Percentiles rank a stretch among this genome's conserved stretches.
These are phyloP conservation scores for Domatiomyces globalis DNA, from an alignment of 2,329 filamentous ascomycete species.

Conservation along the genomic window DNA sequence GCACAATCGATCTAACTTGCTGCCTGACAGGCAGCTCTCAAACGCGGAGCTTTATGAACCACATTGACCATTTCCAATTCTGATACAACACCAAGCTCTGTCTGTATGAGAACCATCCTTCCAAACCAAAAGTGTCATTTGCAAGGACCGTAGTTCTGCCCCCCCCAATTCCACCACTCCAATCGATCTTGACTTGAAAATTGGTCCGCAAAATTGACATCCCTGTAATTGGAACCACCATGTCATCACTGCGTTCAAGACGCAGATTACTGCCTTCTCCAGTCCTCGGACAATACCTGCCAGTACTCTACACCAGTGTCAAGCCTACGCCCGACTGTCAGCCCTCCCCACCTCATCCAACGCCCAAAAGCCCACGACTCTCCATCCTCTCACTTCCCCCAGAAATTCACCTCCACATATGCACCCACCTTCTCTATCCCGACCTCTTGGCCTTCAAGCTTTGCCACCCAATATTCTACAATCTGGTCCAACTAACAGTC, in stretches of 20 bases:
- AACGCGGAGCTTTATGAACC: neutral
- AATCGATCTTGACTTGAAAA: neutral
- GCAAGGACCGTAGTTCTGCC: too few relatives aligned
- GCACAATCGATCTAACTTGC: neutral
- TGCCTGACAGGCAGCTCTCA: neutral
- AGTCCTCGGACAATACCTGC: too few relatives aligned
- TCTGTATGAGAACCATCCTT: too few relatives aligned
- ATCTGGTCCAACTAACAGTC: constrained; percentile 2
- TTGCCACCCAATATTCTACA: constrained; percentile 19
- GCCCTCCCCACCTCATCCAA: too few relatives aligned
- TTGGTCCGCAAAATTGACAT: neutral
- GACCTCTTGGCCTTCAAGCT: constrained; percentile 19
- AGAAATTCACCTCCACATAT: constrained; percentile 22
- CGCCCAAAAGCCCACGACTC: neutral
- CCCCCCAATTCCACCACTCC: too few relatives aligned
- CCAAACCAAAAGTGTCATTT: too few relatives aligned
- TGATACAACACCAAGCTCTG: too few relatives aligned
- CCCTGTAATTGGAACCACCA: neutral
- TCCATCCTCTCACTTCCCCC: constrained; percentile 20
- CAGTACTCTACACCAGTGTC: too few relatives aligned
- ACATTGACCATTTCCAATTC: neutral
- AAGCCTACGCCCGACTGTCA: too few relatives aligned
- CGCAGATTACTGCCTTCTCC: too few relatives aligned
- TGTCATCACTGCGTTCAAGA: neutral
- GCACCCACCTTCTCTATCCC: constrained; percentile 17